A percentile compares a stretch with the other conserved stretches of the same genome.
These are phyloP conservation scores for Benincasa hispida DNA, from an alignment of 306 rosid species.

Conservation along the genomic window DNA sequence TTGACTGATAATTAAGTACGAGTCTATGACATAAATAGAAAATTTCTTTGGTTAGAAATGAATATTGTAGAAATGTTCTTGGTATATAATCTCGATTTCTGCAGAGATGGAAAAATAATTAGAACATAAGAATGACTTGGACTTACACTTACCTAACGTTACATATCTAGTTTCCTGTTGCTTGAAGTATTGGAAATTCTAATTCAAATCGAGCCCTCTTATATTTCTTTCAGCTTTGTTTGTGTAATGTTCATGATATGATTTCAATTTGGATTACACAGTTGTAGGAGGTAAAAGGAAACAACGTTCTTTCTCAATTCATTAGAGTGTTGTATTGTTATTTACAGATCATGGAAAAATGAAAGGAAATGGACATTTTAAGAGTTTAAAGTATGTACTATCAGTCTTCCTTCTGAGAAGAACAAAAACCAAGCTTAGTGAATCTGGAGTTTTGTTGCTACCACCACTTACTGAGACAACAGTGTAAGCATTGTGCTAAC, in stretches of 20 bases:
- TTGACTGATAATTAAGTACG: background rate
- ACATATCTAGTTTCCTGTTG: background rate
- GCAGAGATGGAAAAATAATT: background rate
- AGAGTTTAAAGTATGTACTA: constrained; percentile 47
- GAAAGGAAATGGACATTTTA: constrained; percentile 35
- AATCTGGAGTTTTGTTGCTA: constrained; percentile 58
- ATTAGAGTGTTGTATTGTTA: constrained; percentile 7
- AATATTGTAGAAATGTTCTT: constrained; percentile 4
- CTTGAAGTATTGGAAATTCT: background rate
- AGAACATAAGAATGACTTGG: background rate
- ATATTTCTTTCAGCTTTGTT: background rate
- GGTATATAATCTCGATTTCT: background rate
- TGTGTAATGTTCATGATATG: background rate
- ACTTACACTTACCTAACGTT: background rate
- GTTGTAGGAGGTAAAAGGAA: background rate
- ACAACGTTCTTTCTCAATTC: background rate
- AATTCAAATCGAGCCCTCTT: background rate
- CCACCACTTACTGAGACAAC: constrained; percentile 84
- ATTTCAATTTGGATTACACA: background rate
- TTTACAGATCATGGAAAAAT: constrained; percentile 38
- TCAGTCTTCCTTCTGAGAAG: constrained; percentile 83
- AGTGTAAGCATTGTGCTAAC: constrained; percentile 35
- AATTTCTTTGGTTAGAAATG: background rate
- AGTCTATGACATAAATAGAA: background rate
- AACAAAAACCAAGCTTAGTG: constrained; percentile 70